Evolutionary conservation across 192 early-diverging fungal genomes (phyloP), one percentile per base, ranked within the genome.

Genomic region (Entomortierella parvispora): DNA sequence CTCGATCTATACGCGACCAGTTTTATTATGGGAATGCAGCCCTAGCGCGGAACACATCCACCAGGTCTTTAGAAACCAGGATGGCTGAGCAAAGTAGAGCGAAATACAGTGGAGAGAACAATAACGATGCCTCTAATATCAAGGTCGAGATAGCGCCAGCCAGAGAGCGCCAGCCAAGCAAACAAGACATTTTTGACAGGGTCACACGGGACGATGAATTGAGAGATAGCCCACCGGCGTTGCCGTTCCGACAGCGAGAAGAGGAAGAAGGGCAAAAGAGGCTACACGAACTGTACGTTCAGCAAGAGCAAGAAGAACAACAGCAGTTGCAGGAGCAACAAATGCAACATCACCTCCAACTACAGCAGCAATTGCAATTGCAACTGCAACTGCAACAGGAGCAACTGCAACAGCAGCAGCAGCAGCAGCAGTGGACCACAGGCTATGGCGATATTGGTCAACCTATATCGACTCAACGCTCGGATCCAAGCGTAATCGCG

Each of bases 1-100:
- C 71, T 11, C 46, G 37, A 15, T 55, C 23, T 0, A 55, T 74
- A 20, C 56, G 63, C 6, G 63, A 74, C 14, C 62, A 74, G 44
- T 74, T 59, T 17, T 74, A 74, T 37, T 55, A 34, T 61, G 57
- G 47, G 22, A 43, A 48, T 26, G 23, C 22, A 4, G 44, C 2
- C 37, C 20, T 12, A 0, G 40, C 26, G 4, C 33, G 46, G 26
- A 58, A 46, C 10, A 28, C 10, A 7, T 72, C 62, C 15, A 15
- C 43, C 15, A 34, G 62, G 7, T 57, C 67, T 10, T 40, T 47
- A 14, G 59, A 55, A 11, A 54, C 56, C 8, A 22, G 50, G 0
- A 37, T 69, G 18, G 58, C 49, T 4, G 58, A 17, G 20, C 37
- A 25, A 9, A 34, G n/a, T n/a, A n/a, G n/a, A n/a, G n/a, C n/a